Evolutionary conservation across 2,329 filamentous ascomycete species (phyloP).

Genomic region (Apiospora koreana): DNA sequence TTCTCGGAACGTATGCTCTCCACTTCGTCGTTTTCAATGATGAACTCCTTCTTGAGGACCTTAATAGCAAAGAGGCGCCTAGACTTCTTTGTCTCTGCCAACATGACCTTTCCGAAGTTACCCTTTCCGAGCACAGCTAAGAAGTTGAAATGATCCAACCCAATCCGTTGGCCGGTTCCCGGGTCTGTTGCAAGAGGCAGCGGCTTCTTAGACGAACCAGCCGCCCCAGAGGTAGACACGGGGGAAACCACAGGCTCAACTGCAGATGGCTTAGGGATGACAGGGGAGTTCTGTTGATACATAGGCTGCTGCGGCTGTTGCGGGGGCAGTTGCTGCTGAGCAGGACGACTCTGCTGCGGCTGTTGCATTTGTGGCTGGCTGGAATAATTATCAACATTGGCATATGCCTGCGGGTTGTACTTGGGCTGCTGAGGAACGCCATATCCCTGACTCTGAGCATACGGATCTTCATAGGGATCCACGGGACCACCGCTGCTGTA

Average conservation of each 20-base stretch:
- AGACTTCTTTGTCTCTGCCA: conserved; percentile 92
- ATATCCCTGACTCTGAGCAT: conserved; percentile 27
- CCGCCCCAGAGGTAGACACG: conserved; percentile 31
- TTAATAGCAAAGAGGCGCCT: conserved; percentile 97
- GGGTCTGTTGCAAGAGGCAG: conserved; percentile 70
- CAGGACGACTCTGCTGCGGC: conserved; percentile 40
- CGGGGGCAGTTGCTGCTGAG: conserved; percentile 34
- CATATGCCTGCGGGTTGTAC: conserved; percentile 80
- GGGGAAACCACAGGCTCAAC: conserved; percentile 37
- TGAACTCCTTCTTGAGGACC: conserved; percentile 99
- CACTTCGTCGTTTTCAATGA: conserved; percentile 98
- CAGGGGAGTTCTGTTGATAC: conserved; percentile 32
- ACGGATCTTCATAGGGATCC: conserved; percentile 33
- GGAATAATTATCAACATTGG: conserved; percentile 57
- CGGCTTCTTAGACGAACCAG: conserved; percentile 53
- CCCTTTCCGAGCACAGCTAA: conserved; percentile 96
- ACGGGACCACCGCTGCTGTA: conserved; percentile 27
- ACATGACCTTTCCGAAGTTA: conserved; percentile 99
- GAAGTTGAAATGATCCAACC: conserved; percentile 98
- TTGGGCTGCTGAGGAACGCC: conserved; percentile 51
- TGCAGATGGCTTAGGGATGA: conserved; percentile 40
- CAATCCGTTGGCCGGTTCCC: conserved; percentile 82
- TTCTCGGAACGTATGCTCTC: conserved; percentile 98
- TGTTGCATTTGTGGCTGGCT: conserved; percentile 39
- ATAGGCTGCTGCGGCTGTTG: conserved; percentile 30